phyloP scores from a whole-genome alignment of 2,329 filamentous ascomycete genomes.

The Didymella segeticola region DNA sequence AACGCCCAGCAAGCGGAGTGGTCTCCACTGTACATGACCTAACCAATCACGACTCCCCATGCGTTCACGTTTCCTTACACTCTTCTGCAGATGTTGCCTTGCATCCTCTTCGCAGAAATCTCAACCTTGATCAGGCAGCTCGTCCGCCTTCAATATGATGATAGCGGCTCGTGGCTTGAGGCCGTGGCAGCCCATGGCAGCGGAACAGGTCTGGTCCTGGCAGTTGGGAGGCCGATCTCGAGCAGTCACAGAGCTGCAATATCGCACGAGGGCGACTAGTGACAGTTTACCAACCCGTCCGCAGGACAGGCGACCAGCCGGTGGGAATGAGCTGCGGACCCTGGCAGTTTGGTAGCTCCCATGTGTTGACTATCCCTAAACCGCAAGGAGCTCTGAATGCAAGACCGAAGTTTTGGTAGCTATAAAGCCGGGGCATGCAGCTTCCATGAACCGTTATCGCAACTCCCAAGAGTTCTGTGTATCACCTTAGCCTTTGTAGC shows the following conservation, averaged over 20 bases:
- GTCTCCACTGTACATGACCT: constrained; percentile 1
- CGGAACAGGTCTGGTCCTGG: constrained; percentile 26
- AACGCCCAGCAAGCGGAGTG: constrained; percentile 6
- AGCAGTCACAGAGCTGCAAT: constrained; percentile 41
- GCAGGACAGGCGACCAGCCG: constrained; percentile 23
- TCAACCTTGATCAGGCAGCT: constrained; percentile 36
- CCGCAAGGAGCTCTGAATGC: constrained; percentile 22
- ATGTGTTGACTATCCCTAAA: constrained; percentile 5
- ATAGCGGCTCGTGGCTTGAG: constrained; percentile 24
- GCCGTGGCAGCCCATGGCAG: constrained; percentile 20
- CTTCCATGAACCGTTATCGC: constrained; percentile 26
- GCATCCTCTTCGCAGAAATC: constrained; percentile 13
- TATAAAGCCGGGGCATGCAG: constrained; percentile 36
- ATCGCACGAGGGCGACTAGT: constrained; percentile 38
- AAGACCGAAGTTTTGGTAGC: constrained; percentile 32
- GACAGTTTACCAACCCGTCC: constrained; percentile 14
- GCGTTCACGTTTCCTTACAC: constrained; percentile 34
- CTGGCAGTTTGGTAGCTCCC: constrained; percentile 14
- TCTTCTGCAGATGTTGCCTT: constrained; percentile 11
- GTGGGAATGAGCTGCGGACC: constrained; percentile 21
- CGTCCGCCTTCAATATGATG: constrained; percentile 25
- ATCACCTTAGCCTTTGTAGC: constrained; percentile 19
- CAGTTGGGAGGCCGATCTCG: constrained; percentile 26
- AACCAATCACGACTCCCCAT: constrained; percentile 26
- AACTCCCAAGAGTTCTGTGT: constrained; percentile 24